Evolutionary conservation across 345 rosid species (phyloP).

Genomic region (Brassica cretica): DNA sequence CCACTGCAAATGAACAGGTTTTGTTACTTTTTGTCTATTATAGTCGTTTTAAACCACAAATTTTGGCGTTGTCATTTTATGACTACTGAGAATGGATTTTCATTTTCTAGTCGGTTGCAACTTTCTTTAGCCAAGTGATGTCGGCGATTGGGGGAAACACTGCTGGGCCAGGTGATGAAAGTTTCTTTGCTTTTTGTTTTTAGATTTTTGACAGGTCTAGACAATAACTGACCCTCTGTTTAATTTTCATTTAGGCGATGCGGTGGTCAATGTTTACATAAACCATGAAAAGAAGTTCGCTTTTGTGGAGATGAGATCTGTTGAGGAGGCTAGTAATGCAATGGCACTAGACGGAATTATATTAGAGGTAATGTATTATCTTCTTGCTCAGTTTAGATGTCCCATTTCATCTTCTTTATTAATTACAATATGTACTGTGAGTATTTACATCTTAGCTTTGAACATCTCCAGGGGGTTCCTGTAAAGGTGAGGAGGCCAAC

Average conservation of each 20-base stretch:
- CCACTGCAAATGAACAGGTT: conserved; percentile 98
- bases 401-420: not conserved
- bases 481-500: conserved; percentile 99
- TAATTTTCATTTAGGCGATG: conserved; percentile 65
- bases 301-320: conserved; percentile 99
- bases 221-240: conserved; percentile 12
- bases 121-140: conserved; percentile 94
- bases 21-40: not conserved
- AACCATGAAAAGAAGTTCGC: conserved; percentile 99
- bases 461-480: conserved; percentile 76
- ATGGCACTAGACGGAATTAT: conserved; percentile 99
- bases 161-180: conserved; percentile 81
- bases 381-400: not conserved
- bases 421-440: not conserved
- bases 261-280: conserved; percentile 98
- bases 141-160: conserved; percentile 97
- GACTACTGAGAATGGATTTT: conserved; percentile 30
- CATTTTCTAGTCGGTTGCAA: conserved; percentile 76
- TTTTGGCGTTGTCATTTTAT: conserved; percentile 4
- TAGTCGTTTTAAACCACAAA: not conserved
- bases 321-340: conserved; percentile 99
- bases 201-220: not conserved
- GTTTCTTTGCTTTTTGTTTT: not conserved
- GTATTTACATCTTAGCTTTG: conserved; percentile 18
- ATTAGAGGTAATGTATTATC: conserved; percentile 59